phyloP scores from a whole-genome alignment of 1,284 basidiomycete species.

The Bondarzewia mesenterica region DNA sequence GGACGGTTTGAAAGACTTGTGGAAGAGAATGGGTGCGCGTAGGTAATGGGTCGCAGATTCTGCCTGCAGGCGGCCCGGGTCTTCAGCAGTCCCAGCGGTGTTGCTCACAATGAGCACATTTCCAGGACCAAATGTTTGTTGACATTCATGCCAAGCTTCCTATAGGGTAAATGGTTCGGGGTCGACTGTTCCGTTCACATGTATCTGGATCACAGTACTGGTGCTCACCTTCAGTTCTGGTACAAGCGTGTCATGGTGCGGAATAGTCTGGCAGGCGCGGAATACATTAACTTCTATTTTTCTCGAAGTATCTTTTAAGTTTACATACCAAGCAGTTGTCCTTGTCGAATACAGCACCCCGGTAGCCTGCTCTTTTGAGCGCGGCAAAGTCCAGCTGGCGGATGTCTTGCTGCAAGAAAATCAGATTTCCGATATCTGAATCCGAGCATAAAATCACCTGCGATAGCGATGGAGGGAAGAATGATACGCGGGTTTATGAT shows the following conservation, averaged over 20 bases:
- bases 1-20: conserved; percentile 69
- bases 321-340: conserved; percentile 91
- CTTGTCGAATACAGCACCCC: conserved; percentile 91
- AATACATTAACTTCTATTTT: no score
- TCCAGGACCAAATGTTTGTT: conserved; percentile 64
- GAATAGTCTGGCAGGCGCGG: conserved; percentile 69
- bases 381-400: conserved; percentile 81
- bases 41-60: conserved; percentile 80
- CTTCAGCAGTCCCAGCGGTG: conserved; percentile 78
- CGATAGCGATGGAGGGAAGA: conserved; percentile 63
- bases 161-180: conserved; percentile 20
- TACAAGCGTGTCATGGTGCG: conserved; percentile 64
- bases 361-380: conserved; percentile 71
- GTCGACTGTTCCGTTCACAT: no score
- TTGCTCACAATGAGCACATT: conserved; percentile 92
- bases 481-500: conserved; percentile 67
- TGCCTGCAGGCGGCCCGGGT: conserved; percentile 66
- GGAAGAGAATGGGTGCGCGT: conserved; percentile 76
- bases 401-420: conserved; percentile 60
- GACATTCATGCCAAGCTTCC: conserved; percentile 75
- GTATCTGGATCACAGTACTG: no score
- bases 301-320: no score
- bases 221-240: conserved; percentile 59
- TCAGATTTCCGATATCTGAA: conserved; percentile 3
- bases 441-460: conserved; percentile 42